A percentile compares a stretch with the other conserved stretches of the same genome.
Evolutionary conservation across 108 stramenopile genomes (phyloP).

Genomic region (Schizochytrium sp.): DNA sequence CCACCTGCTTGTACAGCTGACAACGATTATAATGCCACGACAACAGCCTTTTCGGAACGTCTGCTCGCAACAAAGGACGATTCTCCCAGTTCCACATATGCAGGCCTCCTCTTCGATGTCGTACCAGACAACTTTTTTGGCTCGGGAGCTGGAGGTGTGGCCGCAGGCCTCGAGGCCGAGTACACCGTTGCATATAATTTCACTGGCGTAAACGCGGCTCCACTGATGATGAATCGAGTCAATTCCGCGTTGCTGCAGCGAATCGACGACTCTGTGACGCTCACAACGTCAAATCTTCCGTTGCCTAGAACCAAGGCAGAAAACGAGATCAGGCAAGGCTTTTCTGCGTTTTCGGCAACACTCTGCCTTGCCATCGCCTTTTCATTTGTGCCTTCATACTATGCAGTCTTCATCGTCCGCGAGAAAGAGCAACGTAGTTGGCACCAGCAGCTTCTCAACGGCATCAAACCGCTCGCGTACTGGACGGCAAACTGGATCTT

Average conservation of each 20-base stretch:
- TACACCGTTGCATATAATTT: not conserved
- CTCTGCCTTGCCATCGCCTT: conserved; percentile 41
- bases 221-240: not conserved
- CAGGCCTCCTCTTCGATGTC: not conserved
- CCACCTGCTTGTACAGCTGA: not conserved
- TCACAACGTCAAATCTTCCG: not conserved
- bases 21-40: not conserved
- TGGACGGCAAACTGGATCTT: conserved; percentile 40
- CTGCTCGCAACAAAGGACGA: not conserved
- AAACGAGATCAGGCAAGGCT: not conserved
- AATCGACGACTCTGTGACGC: not conserved
- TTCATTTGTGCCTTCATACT: conserved; percentile 42
- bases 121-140: not conserved
- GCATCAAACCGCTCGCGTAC: conserved; percentile 41
- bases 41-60: not conserved
- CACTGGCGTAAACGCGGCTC: not conserved
- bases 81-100: not conserved
- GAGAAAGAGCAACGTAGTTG: conserved; percentile 31
- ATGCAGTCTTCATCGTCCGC: conserved; percentile 39
- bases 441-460: conserved; percentile 44
- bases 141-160: not conserved
- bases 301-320: not conserved
- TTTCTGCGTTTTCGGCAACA: conserved; percentile 26
- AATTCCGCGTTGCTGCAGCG: not conserved
- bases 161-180: not conserved